Conservation (phyloP, 2,329 filamentous ascomycete species). For the Immersiporthe knoxdaviesiana region DNA sequence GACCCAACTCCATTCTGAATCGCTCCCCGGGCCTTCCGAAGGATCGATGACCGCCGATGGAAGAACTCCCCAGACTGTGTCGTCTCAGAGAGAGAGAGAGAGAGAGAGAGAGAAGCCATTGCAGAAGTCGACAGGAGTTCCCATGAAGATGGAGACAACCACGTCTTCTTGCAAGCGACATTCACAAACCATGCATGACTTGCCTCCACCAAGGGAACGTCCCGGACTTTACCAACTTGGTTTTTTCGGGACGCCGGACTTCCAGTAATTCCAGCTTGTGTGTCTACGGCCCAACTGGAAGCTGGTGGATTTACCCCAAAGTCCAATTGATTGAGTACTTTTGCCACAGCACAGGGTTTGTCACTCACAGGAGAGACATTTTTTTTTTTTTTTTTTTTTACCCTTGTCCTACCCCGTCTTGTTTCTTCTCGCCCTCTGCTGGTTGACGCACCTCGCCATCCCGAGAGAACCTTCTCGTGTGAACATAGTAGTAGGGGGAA, state of each 20-base stretch:
- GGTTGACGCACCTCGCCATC: background rate
- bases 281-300: background rate
- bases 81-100: background rate
- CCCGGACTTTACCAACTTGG: background rate
- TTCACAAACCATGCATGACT: background rate
- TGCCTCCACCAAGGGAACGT: background rate
- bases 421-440: background rate
- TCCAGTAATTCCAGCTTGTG: background rate
- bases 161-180: background rate
- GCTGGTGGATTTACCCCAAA: background rate
- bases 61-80: background rate
- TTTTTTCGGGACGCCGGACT: background rate
- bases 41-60: background rate
- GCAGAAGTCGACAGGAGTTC: background rate
- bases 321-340: background rate
- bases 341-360: background rate
- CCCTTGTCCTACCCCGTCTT: background rate
- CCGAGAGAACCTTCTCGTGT: background rate
- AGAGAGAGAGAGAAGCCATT: background rate
- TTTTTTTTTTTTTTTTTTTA: too few relatives aligned
- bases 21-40: constrained; percentile 2
- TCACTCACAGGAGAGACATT: background rate
- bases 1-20: background rate
- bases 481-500: background rate
- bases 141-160: background rate